Evolutionary conservation across 2,329 filamentous ascomycete genomes (phyloP).

Genomic region (Podosphaera fusca): DNA sequence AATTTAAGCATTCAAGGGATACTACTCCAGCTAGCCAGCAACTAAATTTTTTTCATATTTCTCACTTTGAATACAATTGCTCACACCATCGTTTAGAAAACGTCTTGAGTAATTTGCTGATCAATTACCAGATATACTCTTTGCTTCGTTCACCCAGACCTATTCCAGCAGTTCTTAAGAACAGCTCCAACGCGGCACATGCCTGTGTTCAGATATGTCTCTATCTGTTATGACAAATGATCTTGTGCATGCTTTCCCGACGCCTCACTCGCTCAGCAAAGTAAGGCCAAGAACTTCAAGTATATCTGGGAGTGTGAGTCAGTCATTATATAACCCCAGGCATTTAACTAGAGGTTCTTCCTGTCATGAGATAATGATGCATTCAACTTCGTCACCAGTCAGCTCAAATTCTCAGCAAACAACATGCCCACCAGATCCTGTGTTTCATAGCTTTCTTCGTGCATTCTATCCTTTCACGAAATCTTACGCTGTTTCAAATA

Average conservation of each 20-base stretch:
- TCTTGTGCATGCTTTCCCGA: neutral
- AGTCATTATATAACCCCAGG: neutral
- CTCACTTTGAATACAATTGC: too few species aligned
- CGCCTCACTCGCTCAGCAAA: neutral
- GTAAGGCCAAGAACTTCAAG: neutral
- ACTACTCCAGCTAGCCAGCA: too few species aligned
- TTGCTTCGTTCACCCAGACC: too few species aligned
- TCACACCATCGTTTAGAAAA: too few species aligned
- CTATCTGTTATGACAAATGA: neutral
- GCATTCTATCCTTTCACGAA: constrained; percentile 88
- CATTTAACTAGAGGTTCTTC: neutral
- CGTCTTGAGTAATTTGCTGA: too few species aligned
- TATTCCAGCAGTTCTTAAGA: too few species aligned
- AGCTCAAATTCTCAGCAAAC: constrained; percentile 38
- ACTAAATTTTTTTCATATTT: too few species aligned
- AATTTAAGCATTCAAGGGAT: too few species aligned
- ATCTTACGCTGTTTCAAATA: constrained; percentile 50
- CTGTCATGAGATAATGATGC: constrained; percentile 11
- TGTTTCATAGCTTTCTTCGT: constrained; percentile 85
- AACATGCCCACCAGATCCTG: constrained; percentile 26
- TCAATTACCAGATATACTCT: too few species aligned
- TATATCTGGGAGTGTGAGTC: neutral
- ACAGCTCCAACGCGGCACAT: too few species aligned
- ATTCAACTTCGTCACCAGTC: constrained; percentile 59
- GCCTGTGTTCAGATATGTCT: neutral